Base-by-base conservation (phyloP, 1,139 yeast species). In the Yamadazyma conglobata region DNA sequence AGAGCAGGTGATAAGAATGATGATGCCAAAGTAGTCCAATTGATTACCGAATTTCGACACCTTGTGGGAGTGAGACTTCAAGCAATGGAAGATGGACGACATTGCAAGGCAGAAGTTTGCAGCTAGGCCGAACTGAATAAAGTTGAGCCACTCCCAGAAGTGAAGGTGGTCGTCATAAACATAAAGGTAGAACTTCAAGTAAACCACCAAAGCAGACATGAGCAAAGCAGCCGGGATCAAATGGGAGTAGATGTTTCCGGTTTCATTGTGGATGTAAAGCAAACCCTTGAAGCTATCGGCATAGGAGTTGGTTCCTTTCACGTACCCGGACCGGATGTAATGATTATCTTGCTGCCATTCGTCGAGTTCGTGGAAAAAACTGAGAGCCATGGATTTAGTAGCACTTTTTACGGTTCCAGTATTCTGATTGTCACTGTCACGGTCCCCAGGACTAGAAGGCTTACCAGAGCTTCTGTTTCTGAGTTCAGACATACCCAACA, bases 271-370 rank as follows among this genome's bases (percentile, higher is more conserved):
- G n/a, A 85, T 40, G 43, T 79, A 83, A 12, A 71, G 54, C 24
- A 88, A 58, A 4, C 91, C 78, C 15, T 59, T 47, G 7, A 79
- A 43, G 39, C 87, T 78, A 25, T 57, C 61, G 20, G 37, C 40
- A 33, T 64, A 69, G 32, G 85, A 79, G 27, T 60, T 54, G 0
- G 94, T 81, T 35, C 77, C 85, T 26, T 63, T 67, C n/a, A 88
- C 86, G 48, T 88, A 88, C 2, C 95, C 94, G 0, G 77, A 59
- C 18, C 65, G 55, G 25, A 88, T 87, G 52, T 57, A 85, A 45
- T 84, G 88, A 50, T 89, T 89, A 50, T 89, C 96, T 45, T 73
- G 70, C 50, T 85, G 95, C 96, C 96, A 88, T 6, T 68, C 75
- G 6, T 87, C 89, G 5, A 88, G 43, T 43, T 68, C 67, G 37